Percentiles rank a stretch among this genome's conserved stretches.
Conservation (phyloP, 208 protist species). For the Strigomonas culicis region DNA sequence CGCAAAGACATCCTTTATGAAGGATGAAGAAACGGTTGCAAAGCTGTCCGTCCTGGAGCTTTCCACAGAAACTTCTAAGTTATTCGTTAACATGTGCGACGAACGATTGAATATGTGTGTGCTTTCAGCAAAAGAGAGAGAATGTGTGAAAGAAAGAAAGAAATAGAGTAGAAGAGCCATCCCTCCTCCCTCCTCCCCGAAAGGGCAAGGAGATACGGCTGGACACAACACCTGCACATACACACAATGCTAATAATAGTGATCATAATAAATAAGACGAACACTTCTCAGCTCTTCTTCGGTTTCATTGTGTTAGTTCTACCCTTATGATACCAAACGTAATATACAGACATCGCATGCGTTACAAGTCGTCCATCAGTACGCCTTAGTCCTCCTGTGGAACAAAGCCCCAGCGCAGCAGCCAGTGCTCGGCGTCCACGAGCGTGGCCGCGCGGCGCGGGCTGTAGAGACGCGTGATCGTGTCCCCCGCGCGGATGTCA, state of each 20-base stretch:
- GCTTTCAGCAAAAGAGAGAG: not conserved
- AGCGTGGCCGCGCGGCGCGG: constrained; percentile 26
- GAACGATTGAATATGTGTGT: not conserved
- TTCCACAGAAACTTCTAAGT: constrained; percentile 61
- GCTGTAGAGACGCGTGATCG: constrained; percentile 59
- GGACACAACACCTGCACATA: not conserved
- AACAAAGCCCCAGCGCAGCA: constrained; percentile 73
- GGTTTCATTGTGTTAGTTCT: no score
- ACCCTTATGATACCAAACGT: no score
- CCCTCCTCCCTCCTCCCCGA: no score
- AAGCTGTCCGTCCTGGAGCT: constrained; percentile 57
- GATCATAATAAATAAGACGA: no score
- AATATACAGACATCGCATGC: no score
- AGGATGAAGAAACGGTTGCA: constrained; percentile 52
- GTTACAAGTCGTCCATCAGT: not conserved
- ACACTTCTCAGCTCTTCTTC: no score
- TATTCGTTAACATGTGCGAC: constrained; percentile 5
- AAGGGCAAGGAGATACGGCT: not conserved
- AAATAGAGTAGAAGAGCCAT: not conserved
- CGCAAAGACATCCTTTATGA: constrained; percentile 33
- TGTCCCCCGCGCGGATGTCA: constrained; percentile 36
- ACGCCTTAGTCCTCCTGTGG: constrained; percentile 15
- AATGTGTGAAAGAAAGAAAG: not conserved
- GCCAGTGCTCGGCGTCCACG: constrained; percentile 77
- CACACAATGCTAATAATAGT: no score